phyloP scores from a whole-genome alignment of 2,329 filamentous ascomycete species.

The Hymenoscyphus occultus region DNA sequence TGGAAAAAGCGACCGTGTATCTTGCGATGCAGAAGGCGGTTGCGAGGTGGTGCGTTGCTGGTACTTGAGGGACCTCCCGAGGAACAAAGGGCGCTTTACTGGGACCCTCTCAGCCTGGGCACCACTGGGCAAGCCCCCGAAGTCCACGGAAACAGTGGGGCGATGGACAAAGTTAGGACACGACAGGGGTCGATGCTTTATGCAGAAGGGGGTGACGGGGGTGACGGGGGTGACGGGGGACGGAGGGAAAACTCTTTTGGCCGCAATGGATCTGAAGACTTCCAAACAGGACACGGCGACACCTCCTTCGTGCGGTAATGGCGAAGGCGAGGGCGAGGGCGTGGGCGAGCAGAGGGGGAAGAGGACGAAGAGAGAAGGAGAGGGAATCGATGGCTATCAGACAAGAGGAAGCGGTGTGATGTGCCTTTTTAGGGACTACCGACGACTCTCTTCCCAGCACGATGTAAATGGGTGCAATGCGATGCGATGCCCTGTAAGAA shows the following conservation, averaged over 20 bases:
- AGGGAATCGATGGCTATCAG: background rate
- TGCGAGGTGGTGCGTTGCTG: background rate
- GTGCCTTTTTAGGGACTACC: background rate
- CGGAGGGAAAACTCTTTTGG: background rate
- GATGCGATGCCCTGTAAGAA: too few relatives aligned
- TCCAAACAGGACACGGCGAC: conserved; percentile 9
- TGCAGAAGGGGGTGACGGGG: background rate
- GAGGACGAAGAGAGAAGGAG: conserved; percentile 11
- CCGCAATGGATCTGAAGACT: too few relatives aligned
- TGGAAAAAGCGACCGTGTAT: background rate
- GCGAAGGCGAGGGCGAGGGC: conserved; percentile 19
- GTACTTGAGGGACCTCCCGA: background rate
- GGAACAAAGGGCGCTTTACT: background rate
- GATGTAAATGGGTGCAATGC: too few relatives aligned
- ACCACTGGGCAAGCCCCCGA: background rate
- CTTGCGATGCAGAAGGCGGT: background rate
- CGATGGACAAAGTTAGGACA: background rate
- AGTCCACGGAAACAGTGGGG: background rate
- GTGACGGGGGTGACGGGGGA: background rate
- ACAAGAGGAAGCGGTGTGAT: conserved; percentile 14
- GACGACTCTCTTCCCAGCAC: too few relatives aligned
- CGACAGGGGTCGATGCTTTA: background rate
- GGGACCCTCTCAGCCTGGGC: too few relatives aligned
- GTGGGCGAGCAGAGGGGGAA: conserved; percentile 15
- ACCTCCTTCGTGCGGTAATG: conserved; percentile 15